These are phyloP conservation scores for Kregervanrija fluxuum DNA, from an alignment of 805 yeast species.

Conservation along the genomic window DNA sequence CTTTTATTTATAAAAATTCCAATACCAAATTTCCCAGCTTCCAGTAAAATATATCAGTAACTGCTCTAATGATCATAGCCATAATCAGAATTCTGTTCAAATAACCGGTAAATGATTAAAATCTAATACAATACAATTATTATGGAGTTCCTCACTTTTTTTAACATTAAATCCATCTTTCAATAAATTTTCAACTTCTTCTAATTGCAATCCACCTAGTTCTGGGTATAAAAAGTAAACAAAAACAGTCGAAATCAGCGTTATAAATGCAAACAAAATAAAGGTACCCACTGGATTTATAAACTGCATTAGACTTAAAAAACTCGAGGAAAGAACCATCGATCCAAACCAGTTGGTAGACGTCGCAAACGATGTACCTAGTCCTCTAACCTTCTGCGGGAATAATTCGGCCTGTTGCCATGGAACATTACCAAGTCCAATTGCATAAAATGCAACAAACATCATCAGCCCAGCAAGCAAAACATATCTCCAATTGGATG, in stretches of 20 bases:
- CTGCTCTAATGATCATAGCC: not conserved
- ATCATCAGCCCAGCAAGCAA: conserved; percentile 40
- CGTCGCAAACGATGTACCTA: conserved; percentile 35
- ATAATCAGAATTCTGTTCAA: no score
- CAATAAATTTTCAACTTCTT: conserved; percentile 41
- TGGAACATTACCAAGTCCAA: conserved; percentile 50
- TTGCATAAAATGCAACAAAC: conserved; percentile 46
- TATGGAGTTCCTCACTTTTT: conserved; percentile 29
- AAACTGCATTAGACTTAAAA: conserved; percentile 44
- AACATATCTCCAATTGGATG: conserved; percentile 35
- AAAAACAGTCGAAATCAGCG: conserved; percentile 36
- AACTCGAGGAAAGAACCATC: conserved; percentile 42
- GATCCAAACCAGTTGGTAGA: conserved; percentile 46
- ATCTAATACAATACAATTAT: not conserved
- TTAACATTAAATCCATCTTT: conserved; percentile 41
- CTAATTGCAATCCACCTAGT: conserved; percentile 43
- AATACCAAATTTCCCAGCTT: no score
- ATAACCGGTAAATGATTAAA: no score
- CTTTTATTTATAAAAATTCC: no score
- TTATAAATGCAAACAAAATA: conserved; percentile 36
- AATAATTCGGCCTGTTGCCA: conserved; percentile 56
- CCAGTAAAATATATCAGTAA: no score
- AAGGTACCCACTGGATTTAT: conserved; percentile 49
- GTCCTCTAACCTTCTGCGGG: conserved; percentile 46
- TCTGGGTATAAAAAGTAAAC: conserved; percentile 44